Conservation (phyloP, 192 early-diverging fungal genomes). For the Podila clonocystis region DNA sequence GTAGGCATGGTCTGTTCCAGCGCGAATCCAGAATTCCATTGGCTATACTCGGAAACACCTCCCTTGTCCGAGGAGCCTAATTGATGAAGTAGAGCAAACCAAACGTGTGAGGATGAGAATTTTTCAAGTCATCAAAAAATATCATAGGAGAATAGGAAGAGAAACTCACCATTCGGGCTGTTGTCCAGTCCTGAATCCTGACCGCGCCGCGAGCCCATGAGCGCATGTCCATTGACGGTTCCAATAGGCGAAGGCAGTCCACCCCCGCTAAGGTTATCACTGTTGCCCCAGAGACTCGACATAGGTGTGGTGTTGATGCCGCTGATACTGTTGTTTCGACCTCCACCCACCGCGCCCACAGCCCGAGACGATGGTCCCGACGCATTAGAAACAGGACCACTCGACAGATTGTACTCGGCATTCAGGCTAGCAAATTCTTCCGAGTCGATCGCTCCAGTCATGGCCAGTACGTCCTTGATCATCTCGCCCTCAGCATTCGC, state of each 20-base stretch:
- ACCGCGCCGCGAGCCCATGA: constrained; percentile 11
- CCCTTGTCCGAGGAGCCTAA: constrained; percentile 25
- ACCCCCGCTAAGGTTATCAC: neutral
- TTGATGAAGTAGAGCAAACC: neutral
- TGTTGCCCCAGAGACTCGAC: constrained; percentile 9
- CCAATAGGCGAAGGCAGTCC: constrained; percentile 49
- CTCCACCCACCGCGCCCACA: neutral
- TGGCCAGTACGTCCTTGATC: constrained; percentile 47
- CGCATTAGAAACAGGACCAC: neutral
- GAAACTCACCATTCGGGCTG: constrained; percentile 24
- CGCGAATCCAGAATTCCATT: constrained; percentile 49
- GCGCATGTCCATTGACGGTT: constrained; percentile 33
- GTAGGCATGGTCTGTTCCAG: constrained; percentile 30
- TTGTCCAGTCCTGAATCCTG: constrained; percentile 32
- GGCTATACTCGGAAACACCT: constrained; percentile 40
- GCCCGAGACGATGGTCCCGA: constrained; percentile 2
- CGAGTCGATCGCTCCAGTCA: constrained; percentile 39
- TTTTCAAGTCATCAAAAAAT: neutral
- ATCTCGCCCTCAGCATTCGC: constrained; percentile 40
- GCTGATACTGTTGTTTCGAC: constrained; percentile 2
- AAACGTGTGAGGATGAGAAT: too few relatives aligned
- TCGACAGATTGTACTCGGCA: constrained; percentile 34
- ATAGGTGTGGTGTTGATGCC: neutral
- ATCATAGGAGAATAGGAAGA: neutral
- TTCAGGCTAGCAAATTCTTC: constrained; percentile 42